phyloP scores from a whole-genome alignment of 352 stramenopile genomes.

The Nothophytophthora sp. region DNA sequence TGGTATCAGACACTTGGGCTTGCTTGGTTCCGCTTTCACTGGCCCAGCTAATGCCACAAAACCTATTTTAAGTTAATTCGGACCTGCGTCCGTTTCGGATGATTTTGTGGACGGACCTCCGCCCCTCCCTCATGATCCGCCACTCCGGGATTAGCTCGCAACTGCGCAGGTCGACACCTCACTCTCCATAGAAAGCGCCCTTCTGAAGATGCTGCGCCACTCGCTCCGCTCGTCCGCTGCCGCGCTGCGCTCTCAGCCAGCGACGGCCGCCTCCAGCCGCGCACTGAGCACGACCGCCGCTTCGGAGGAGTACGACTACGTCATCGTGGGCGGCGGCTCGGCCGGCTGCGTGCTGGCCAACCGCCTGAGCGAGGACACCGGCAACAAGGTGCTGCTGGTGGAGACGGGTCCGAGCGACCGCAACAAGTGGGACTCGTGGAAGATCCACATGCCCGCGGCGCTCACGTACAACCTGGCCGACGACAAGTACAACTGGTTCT shows the following conservation, averaged over 20 bases:
- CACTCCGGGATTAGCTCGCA: slow-evolving; percentile 18
- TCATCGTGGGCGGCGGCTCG: slow-evolving; percentile 91
- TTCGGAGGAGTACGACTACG: slow-evolving; percentile 84
- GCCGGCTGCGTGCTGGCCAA: slow-evolving; percentile 92
- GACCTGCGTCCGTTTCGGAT: neutral
- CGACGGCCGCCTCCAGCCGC: slow-evolving; percentile 13
- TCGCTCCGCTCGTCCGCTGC: slow-evolving; percentile 6
- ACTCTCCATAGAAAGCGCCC: no score
- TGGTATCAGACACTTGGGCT: no score
- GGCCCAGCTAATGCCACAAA: no score
- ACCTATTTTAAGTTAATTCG: slow-evolving; percentile 18
- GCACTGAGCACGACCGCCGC: slow-evolving; percentile 19
- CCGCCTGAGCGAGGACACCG: slow-evolving; percentile 79
- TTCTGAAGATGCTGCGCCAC: slow-evolving; percentile 24
- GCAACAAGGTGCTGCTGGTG: slow-evolving; percentile 88
- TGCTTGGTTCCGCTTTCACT: no score
- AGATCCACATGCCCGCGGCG: slow-evolving; percentile 89
- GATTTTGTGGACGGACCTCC: neutral
- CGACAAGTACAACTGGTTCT: slow-evolving; percentile 90
- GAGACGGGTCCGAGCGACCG: slow-evolving; percentile 87
- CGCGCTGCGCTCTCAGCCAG: neutral
- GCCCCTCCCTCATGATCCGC: neutral
- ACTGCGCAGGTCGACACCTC: slow-evolving; percentile 22
- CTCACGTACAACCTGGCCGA: slow-evolving; percentile 86
- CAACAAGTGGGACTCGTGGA: slow-evolving; percentile 89